Conservation (phyloP, 1,284 basidiomycete genomes). For the Agaricales sp. region DNA sequence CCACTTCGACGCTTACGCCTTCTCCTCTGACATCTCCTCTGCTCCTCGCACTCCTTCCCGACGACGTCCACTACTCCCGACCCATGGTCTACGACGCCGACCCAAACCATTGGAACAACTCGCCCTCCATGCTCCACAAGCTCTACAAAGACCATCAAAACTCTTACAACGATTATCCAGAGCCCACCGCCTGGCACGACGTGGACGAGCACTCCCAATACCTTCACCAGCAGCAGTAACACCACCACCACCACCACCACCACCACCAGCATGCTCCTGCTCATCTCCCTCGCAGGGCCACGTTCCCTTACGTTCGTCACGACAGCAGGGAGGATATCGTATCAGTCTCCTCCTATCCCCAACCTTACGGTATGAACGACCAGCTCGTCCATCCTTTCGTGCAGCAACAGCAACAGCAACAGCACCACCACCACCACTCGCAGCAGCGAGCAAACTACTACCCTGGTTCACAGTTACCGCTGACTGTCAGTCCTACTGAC, state of each 20-base stretch:
- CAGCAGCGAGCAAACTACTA: constrained; percentile 16
- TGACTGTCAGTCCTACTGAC: constrained; percentile 20
- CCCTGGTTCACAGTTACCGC: constrained; percentile 20
- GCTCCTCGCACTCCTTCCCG: constrained; percentile 54
- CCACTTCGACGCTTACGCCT: constrained; percentile 50
- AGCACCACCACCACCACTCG: constrained; percentile 24
- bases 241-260: constrained; percentile 21
- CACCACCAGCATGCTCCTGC: no score
- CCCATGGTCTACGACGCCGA: constrained; percentile 30
- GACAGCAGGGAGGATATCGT: constrained; percentile 28
- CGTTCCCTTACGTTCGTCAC: constrained; percentile 62
- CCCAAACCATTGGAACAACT: constrained; percentile 37
- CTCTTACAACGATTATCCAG: neutral
- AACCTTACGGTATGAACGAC: neutral
- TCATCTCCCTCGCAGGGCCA: constrained; percentile 54
- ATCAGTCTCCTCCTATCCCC: neutral
- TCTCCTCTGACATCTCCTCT: constrained; percentile 28
- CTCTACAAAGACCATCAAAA: constrained; percentile 32
- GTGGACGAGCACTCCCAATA: constrained; percentile 11
- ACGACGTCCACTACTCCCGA: constrained; percentile 26
- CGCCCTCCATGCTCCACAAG: neutral
- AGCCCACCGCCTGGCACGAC: neutral
- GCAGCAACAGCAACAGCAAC: constrained; percentile 35
- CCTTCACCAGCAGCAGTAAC: constrained; percentile 22
- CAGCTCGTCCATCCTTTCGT: constrained; percentile 26